These are phyloP conservation scores for Penicillium sp. DNA, from an alignment of 2,329 filamentous ascomycete genomes.

Conservation along the genomic window DNA sequence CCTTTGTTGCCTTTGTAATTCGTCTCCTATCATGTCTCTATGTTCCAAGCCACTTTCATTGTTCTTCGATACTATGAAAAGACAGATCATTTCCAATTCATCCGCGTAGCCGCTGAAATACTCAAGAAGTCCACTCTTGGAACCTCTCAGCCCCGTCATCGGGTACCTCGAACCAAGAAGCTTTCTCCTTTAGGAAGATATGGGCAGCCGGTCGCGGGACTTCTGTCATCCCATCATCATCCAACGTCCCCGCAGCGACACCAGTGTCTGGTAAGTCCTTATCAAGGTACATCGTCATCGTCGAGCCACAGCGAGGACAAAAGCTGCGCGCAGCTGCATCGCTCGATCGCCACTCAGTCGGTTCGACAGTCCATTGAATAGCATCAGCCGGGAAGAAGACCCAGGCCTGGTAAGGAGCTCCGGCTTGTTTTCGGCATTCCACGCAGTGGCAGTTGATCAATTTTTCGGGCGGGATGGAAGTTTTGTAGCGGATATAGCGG, in stretches of 20 bases:
- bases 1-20: conserved; percentile 22
- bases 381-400: conserved; percentile 33
- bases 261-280: conserved; percentile 30
- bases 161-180: conserved; percentile 39
- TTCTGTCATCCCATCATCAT: conserved; percentile 34
- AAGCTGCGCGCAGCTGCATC: conserved; percentile 44
- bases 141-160: conserved; percentile 35
- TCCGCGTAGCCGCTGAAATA: background rate
- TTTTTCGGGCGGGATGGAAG: conserved; percentile 33
- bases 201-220: conserved; percentile 33
- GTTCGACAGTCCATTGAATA: conserved; percentile 35
- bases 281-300: conserved; percentile 45
- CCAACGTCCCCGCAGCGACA: conserved; percentile 44
- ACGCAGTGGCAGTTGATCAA: conserved; percentile 49
- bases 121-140: conserved; percentile 13
- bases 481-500: conserved; percentile 43
- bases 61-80: background rate
- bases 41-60: background rate
- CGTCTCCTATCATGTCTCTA: conserved; percentile 23
- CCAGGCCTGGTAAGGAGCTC: conserved; percentile 47
- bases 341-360: conserved; percentile 37
- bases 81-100: background rate
- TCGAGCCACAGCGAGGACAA: conserved; percentile 49
- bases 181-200: conserved; percentile 47
- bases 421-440: conserved; percentile 50